Conservation (phyloP, 768 basidiomycete genomes). For the Mycena capillaripes region DNA sequence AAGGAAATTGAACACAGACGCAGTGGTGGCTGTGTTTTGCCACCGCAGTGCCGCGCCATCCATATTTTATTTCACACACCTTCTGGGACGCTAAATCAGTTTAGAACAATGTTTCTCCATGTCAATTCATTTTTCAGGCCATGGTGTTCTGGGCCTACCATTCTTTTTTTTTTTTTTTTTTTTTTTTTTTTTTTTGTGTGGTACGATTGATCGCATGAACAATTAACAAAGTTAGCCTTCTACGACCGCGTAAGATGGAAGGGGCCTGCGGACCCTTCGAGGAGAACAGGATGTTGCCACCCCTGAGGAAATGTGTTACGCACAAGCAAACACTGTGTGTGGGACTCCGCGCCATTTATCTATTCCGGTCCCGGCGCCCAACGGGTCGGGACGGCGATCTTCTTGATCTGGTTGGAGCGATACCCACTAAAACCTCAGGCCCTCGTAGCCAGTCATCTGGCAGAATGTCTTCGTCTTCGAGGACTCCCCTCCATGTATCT, state of each 20-base stretch:
- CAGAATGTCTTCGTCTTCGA: neutral
- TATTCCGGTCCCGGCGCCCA: neutral
- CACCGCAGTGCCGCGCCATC: too few species aligned
- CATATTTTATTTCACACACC: too few species aligned
- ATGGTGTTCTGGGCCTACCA: too few species aligned
- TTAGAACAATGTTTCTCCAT: too few species aligned
- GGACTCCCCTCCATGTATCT: neutral
- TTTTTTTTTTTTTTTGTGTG: slow-evolving; percentile 5
- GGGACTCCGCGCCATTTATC: neutral
- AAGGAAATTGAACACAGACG: too few species aligned
- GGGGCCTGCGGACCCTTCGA: neutral
- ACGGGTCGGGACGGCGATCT: slow-evolving; percentile 5
- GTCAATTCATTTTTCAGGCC: too few species aligned
- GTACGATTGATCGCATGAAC: neutral
- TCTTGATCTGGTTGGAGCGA: neutral
- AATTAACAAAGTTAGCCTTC: neutral
- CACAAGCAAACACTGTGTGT: neutral
- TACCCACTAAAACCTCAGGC: slow-evolving; percentile 15
- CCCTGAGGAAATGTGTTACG: slow-evolving; percentile 9
- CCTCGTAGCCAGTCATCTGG: slow-evolving; percentile 6
- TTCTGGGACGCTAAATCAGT: too few species aligned
- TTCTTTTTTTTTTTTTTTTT: neutral
- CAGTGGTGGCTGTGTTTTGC: too few species aligned
- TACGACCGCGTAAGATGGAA: neutral
- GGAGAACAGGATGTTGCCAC: neutral